Base-by-base conservation (phyloP, 202 grass and related monocot genomes). In the Elaeis oleifera region DNA sequence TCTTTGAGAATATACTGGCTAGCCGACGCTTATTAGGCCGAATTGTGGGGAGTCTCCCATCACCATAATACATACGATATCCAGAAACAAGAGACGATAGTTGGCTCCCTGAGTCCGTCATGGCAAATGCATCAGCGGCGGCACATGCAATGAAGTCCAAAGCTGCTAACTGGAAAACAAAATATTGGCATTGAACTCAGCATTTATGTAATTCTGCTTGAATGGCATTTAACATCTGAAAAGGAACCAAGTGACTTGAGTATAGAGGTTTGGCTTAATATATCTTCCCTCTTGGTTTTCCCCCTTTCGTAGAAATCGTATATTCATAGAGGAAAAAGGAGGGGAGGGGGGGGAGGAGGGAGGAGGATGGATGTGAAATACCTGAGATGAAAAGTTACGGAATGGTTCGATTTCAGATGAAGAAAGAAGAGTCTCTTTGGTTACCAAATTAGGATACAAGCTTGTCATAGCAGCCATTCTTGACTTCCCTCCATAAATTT, bases 81-180 rank as follows among this genome's bases (percentile, higher is more conserved):
- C 92, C 94, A 62, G 90, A 87, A 70, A 97, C 94, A 50, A 97
- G 84, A 53, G 85, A 91, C 4, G 85, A 97, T 21, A 97, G 71
- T 66, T 97, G 92, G 68, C 94, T 97, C 25, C 94, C 88, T 39
- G 87, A 72, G 70, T 96, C 90, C 44, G 90, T 90, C 87, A 97
- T 92, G 68, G 94, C 88, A 84, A 97, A 97, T 70, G 94, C 94
- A 71, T 97, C 94, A 1, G 94, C 85, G 64, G 88, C 83, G 27
- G 84, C 94, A 74, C 94, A 97, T 54, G 79, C 88, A 68, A 97
- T 92, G 28, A 97, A 92, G 63, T 92, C 94, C 62, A 97, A 59
- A n/a, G 94, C 94, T 70, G 94, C 94, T 54, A 92, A 71, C 94
- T 97, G 80, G 74, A 59, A 68, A 50, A 6, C 54, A 25, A 52